Conservation (phyloP, 371 early-diverging fungal genomes). For the Smittium mucronatum region DNA sequence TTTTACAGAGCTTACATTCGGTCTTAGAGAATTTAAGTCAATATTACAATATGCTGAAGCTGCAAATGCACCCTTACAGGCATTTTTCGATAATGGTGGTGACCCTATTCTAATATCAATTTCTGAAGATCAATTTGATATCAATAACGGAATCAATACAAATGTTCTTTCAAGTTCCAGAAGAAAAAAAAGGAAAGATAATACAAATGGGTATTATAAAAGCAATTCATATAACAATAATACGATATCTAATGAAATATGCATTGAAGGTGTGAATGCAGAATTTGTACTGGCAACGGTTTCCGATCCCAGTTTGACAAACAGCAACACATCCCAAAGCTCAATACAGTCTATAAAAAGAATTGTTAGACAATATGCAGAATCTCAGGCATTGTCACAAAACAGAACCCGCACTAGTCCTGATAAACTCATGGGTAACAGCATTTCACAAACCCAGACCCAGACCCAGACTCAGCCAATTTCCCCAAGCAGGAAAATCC, state of each 20-base stretch:
- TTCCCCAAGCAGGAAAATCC: neutral
- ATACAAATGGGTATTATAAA: slow-evolving; percentile 6
- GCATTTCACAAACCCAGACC: neutral
- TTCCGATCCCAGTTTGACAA: slow-evolving; percentile 13
- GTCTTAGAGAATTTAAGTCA: slow-evolving; percentile 33
- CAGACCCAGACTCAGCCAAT: neutral
- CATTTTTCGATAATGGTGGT: slow-evolving; percentile 28
- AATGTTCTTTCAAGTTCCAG: neutral
- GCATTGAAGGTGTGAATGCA: slow-evolving; percentile 16
- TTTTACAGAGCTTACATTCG: slow-evolving; percentile 33
- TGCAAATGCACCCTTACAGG: slow-evolving; percentile 24
- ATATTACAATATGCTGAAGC: slow-evolving; percentile 30
- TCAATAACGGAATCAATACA: neutral
- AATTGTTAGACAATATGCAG: neutral
- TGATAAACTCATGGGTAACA: neutral
- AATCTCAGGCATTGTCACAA: neutral
- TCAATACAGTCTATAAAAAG: neutral
- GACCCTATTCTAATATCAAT: slow-evolving; percentile 27
- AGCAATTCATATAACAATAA: neutral
- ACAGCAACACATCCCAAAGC: neutral
- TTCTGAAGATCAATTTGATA: neutral
- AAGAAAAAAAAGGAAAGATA: neutral
- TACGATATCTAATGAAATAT: neutral
- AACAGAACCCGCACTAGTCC: neutral
- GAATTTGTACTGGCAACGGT: slow-evolving; percentile 29